Evolutionary conservation across 2,329 filamentous ascomycete species (phyloP).

Genomic region (Ophiosphaerella herpotricha): DNA sequence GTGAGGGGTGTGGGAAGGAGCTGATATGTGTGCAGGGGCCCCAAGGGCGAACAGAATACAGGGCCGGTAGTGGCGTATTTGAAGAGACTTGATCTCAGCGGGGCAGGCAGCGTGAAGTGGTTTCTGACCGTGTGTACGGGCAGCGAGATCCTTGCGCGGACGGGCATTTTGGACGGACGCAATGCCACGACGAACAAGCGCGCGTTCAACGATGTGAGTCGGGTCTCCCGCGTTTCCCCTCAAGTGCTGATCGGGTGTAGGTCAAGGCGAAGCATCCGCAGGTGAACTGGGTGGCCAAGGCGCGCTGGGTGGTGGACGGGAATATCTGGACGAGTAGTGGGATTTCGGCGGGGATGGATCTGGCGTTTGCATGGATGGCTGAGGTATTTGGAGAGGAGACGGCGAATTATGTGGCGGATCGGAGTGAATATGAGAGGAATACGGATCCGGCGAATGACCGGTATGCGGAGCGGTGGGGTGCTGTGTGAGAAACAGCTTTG

Average conservation of each 20-base stretch:
- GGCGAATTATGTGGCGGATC: conserved; percentile 55
- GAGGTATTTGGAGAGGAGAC: conserved; percentile 59
- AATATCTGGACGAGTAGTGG: conserved; percentile 71
- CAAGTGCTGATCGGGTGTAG: conserved; percentile 7
- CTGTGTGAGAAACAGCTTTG: no score
- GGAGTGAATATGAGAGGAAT: conserved; percentile 64
- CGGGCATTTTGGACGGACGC: conserved; percentile 64
- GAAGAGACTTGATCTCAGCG: conserved; percentile 37
- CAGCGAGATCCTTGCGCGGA: conserved; percentile 60
- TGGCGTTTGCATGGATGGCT: conserved; percentile 62
- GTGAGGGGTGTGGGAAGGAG: no score
- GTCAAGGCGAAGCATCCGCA: conserved; percentile 55
- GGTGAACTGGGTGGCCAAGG: conserved; percentile 64
- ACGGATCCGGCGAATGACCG: conserved; percentile 58
- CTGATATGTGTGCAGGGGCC: conserved; percentile 24
- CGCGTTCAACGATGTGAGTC: conserved; percentile 50
- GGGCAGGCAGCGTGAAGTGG: conserved; percentile 53
- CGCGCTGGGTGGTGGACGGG: conserved; percentile 68
- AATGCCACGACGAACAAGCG: conserved; percentile 70
- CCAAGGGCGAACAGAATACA: conserved; percentile 31
- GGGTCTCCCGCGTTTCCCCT: neutral
- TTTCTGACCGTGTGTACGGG: conserved; percentile 72
- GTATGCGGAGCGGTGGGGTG: conserved; percentile 53
- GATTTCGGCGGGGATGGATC: conserved; percentile 66
- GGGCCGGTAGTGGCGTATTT: conserved; percentile 54